phyloP scores from a whole-genome alignment of 768 basidiomycete species.

The Leccinum uliginosum region DNA sequence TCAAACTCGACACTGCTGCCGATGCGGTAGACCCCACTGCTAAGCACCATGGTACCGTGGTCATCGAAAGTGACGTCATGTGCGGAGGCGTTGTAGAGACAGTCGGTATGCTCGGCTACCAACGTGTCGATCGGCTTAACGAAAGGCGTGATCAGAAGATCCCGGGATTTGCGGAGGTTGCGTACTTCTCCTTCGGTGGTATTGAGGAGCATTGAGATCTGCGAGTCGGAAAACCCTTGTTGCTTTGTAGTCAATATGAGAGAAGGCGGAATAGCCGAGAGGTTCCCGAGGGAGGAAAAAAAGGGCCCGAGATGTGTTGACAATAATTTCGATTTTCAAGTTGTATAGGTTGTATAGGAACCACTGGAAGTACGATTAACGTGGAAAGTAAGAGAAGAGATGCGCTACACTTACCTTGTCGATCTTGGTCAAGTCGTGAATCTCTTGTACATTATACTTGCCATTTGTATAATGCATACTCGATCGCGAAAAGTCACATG shows the following conservation, averaged over 20 bases:
- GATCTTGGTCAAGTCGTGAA: slow-evolving; percentile 96
- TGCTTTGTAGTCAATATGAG: slow-evolving; percentile 85
- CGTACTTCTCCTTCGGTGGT: slow-evolving; percentile 78
- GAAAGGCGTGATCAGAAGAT: slow-evolving; percentile 76
- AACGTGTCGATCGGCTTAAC: slow-evolving; percentile 99
- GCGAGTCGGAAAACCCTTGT: slow-evolving; percentile 92
- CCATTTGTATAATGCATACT: slow-evolving; percentile 97
- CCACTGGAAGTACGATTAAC: slow-evolving; percentile 53
- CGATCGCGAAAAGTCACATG: slow-evolving; percentile 94
- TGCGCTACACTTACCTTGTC: slow-evolving; percentile 61
- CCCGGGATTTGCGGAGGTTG: slow-evolving; percentile 77
- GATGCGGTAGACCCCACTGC: slow-evolving; percentile 96
- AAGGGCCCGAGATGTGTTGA: slow-evolving; percentile 78
- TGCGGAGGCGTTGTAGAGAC: slow-evolving; percentile 94
- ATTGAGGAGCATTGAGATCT: slow-evolving; percentile 80
- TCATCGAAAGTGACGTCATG: slow-evolving; percentile 97
- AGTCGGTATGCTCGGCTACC: slow-evolving; percentile 98
- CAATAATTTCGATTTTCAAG: slow-evolving; percentile 99
- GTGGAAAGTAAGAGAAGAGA: neutral
- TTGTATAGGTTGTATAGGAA: slow-evolving; percentile 98
- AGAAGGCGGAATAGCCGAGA: slow-evolving; percentile 66
- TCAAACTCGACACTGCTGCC: slow-evolving; percentile 99
- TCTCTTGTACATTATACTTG: slow-evolving; percentile 80
- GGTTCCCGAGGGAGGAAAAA: slow-evolving; percentile 60
- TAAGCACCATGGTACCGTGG: slow-evolving; percentile 98